These are phyloP conservation scores for Candida morakotiae DNA, from an alignment of 805 yeast genomes.

Conservation along the genomic window DNA sequence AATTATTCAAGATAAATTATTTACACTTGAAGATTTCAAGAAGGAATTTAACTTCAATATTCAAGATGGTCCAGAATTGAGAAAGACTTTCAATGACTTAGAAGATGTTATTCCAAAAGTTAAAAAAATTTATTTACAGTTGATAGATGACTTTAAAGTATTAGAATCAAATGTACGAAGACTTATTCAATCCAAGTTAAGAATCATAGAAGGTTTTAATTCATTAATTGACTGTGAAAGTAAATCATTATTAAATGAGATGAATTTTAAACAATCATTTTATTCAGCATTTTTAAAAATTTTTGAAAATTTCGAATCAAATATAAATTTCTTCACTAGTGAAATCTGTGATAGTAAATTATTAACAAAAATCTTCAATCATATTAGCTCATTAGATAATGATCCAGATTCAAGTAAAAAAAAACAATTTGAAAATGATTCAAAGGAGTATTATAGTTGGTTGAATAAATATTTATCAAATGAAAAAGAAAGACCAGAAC, in stretches of 20 bases:
- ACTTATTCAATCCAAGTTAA: slow-evolving; percentile 14
- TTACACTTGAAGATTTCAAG: slow-evolving; percentile 18
- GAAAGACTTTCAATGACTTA: slow-evolving; percentile 26
- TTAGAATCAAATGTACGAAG: slow-evolving; percentile 25
- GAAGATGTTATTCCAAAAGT: slow-evolving; percentile 28
- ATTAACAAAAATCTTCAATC: slow-evolving; percentile 23
- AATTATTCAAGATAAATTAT: slow-evolving; percentile 3
- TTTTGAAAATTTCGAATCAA: slow-evolving; percentile 31
- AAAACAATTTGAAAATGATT: slow-evolving; percentile 34
- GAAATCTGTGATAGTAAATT: slow-evolving; percentile 26
- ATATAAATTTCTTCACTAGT: slow-evolving; percentile 22
- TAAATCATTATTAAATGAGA: slow-evolving; percentile 18
- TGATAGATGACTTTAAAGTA: slow-evolving; percentile 29
- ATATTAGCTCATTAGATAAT: slow-evolving; percentile 4
- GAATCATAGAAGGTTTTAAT: slow-evolving; percentile 21
- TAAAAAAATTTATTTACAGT: slow-evolving; percentile 16
- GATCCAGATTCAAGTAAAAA: slow-evolving; percentile 9
- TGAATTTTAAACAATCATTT: slow-evolving; percentile 23
- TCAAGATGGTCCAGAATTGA: slow-evolving; percentile 43
- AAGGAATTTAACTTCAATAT: slow-evolving; percentile 29
- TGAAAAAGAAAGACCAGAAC: slow-evolving; percentile 41
- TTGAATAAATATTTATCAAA: slow-evolving; percentile 39
- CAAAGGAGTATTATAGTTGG: slow-evolving; percentile 43
- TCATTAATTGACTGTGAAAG: slow-evolving; percentile 21
- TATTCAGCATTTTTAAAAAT: slow-evolving; percentile 18